phyloP scores from a whole-genome alignment of 768 basidiomycete genomes.

The Suillus subalutaceus region DNA sequence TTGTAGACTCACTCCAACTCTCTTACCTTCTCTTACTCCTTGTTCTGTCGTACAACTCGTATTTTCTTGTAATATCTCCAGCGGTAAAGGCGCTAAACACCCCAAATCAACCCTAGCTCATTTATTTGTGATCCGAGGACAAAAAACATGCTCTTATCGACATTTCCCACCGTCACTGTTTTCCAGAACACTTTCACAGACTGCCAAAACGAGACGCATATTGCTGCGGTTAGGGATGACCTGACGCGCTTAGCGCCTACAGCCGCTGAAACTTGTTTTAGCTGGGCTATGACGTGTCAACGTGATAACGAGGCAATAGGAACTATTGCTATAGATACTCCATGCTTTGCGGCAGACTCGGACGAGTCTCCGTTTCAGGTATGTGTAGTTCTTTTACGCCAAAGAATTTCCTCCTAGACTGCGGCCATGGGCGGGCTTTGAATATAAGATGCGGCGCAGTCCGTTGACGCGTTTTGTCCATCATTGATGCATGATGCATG shows the following conservation, averaged over 20 bases:
- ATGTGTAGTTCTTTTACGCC: neutral
- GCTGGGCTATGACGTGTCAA: neutral
- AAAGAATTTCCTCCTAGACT: neutral
- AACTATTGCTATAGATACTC: neutral
- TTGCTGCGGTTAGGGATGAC: neutral
- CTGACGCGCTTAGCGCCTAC: neutral
- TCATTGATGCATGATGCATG: neutral
- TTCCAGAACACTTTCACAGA: neutral
- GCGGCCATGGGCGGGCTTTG: neutral
- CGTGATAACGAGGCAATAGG: neutral
- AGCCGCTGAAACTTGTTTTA: neutral
- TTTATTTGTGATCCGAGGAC: conserved; percentile 1
- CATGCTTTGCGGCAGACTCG: neutral
- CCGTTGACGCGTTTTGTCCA: neutral
- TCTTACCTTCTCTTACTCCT: neutral
- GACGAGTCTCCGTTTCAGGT: conserved; percentile 1
- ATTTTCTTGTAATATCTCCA: conserved; percentile 1
- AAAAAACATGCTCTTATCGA: neutral
- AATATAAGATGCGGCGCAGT: neutral
- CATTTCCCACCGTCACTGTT: neutral
- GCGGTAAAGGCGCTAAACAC: neutral
- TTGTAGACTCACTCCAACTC: neutral
- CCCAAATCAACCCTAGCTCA: conserved; percentile 1
- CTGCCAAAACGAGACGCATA: neutral
- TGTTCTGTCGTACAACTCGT: neutral